Conservation (phyloP, 169 alveolate genomes). For the Amoebophrya sp. region DNA sequence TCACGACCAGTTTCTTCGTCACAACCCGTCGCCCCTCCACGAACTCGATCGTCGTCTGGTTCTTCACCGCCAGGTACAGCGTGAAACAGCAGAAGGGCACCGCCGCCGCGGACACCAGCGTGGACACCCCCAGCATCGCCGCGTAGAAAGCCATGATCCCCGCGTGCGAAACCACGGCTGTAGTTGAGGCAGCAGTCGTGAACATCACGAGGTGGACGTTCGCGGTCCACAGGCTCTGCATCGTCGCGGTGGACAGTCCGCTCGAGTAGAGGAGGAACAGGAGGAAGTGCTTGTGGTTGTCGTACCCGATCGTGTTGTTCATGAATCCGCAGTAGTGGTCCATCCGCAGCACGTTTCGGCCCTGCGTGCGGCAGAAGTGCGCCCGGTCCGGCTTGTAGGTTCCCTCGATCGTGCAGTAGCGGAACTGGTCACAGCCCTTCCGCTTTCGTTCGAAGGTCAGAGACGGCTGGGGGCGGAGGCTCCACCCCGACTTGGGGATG, state of each 20-base stretch:
- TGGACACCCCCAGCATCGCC: no score
- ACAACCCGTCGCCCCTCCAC: neutral
- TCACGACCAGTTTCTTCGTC: no score
- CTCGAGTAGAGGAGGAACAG: neutral
- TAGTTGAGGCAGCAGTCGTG: no score
- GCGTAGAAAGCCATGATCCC: no score
- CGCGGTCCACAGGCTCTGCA: neutral
- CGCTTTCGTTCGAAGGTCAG: neutral
- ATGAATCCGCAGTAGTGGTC: constrained; percentile 79
- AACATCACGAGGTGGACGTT: no score
- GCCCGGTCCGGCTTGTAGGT: constrained; percentile 61
- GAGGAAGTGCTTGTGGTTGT: neutral
- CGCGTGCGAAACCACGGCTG: no score
- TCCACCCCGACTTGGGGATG: neutral
- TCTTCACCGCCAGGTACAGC: neutral
- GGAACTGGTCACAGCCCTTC: neutral
- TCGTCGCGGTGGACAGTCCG: neutral
- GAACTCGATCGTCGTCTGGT: neutral
- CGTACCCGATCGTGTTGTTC: neutral
- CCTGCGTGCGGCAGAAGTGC: constrained; percentile 61
- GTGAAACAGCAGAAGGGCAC: neutral
- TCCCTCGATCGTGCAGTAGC: constrained; percentile 30
- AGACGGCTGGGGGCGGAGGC: neutral
- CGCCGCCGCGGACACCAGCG: neutral
- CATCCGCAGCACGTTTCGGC: constrained; percentile 60